Conservation (phyloP, 225 moss, liverwort and hornwort genomes). For the Polytrichum formosum region DNA sequence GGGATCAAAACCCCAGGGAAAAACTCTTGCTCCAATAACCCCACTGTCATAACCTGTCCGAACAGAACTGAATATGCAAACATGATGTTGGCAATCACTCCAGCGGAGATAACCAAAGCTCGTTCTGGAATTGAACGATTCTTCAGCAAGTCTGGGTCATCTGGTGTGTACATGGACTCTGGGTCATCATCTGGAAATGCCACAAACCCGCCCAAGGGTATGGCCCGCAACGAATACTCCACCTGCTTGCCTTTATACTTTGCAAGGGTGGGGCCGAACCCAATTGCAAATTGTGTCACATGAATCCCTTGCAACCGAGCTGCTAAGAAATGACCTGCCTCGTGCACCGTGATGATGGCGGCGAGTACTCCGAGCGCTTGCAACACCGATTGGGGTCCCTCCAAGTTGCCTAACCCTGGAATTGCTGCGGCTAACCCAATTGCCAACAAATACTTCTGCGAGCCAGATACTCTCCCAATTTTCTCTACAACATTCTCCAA, state of each 20-base stretch:
- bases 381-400: conserved; percentile 65
- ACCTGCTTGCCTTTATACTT: conserved; percentile 73
- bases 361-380: conserved; percentile 88
- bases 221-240: conserved; percentile 81
- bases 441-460: conserved; percentile 27
- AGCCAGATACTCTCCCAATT: background rate
- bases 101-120: conserved; percentile 89
- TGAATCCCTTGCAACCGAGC: conserved; percentile 83
- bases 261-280: conserved; percentile 86
- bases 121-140: conserved; percentile 75
- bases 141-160: conserved; percentile 88
- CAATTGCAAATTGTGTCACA: conserved; percentile 91
- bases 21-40: conserved; percentile 82
- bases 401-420: conserved; percentile 63
- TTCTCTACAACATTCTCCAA: too few species aligned
- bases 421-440: conserved; percentile 17
- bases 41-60: conserved; percentile 71
- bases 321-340: conserved; percentile 86
- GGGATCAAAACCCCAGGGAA: conserved; percentile 87
- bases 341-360: conserved; percentile 89
- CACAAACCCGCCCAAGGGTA: conserved; percentile 90
- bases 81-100: conserved; percentile 79
- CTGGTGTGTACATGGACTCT: conserved; percentile 55
- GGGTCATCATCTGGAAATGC: conserved; percentile 97
- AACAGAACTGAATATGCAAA: conserved; percentile 86